Evolutionary conservation across 2,329 filamentous ascomycete genomes (phyloP).

Genomic region (Lasiodiplodia citricola): DNA sequence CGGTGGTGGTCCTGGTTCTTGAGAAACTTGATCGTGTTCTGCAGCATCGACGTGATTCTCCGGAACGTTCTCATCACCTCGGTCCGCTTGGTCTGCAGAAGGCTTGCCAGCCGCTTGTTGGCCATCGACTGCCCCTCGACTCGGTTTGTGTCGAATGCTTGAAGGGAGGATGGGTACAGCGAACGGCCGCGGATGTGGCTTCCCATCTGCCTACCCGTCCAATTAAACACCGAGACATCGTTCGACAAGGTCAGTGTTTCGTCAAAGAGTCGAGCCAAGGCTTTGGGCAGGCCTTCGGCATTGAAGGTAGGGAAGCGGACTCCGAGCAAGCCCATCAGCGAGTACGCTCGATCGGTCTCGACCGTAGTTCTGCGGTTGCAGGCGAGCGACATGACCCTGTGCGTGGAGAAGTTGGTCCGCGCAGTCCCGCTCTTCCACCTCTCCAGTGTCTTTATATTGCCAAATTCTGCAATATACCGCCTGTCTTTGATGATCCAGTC

Average conservation of each 20-base stretch:
- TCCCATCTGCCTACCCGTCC: neutral
- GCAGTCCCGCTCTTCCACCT: neutral
- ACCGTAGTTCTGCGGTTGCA: neutral
- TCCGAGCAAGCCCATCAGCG: constrained; percentile 3
- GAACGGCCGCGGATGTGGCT: constrained; percentile 9
- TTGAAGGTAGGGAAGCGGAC: neutral
- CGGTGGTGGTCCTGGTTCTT: neutral
- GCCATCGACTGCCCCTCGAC: neutral
- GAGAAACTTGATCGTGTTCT: neutral
- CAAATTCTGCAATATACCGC: neutral
- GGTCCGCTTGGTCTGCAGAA: neutral
- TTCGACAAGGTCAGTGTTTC: neutral
- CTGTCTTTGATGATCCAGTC: neutral
- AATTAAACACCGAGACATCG: constrained; percentile 6
- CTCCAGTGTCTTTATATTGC: neutral
- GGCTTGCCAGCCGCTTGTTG: neutral
- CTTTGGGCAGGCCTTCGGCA: neutral
- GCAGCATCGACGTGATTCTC: neutral
- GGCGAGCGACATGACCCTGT: neutral
- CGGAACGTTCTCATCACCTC: neutral
- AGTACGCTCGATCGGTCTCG: neutral
- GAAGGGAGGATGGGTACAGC: neutral
- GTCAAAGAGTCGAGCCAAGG: neutral
- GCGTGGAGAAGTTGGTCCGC: neutral
- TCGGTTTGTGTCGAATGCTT: neutral